Percentiles rank a stretch among this genome's conserved stretches.
phyloP scores from a whole-genome alignment of 2,329 filamentous ascomycete species.

The Dothistroma pini region DNA sequence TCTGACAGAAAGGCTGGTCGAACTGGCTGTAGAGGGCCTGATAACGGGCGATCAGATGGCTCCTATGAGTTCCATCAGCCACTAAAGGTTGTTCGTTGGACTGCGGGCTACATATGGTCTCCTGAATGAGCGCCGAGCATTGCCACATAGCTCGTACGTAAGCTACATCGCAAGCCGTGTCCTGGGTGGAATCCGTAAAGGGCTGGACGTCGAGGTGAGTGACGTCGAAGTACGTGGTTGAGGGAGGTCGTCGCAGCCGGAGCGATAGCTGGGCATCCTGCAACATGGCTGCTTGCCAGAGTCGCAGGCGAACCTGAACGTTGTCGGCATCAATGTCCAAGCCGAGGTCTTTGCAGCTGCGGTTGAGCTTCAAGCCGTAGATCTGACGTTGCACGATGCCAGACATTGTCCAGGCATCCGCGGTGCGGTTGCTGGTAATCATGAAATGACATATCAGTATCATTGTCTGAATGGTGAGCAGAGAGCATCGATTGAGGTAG shows the following conservation, averaged over 20 bases:
- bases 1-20: not conserved
- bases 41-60: conserved; percentile 1
- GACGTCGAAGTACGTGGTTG: conserved; percentile 53
- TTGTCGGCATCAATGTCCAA: conserved; percentile 65
- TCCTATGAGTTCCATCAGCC: conserved; percentile 2
- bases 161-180: not conserved
- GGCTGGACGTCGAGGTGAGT: not conserved
- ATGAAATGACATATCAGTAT: conserved; percentile 75
- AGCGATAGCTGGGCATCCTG: conserved; percentile 76
- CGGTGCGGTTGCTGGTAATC: conserved; percentile 79
- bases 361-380: conserved; percentile 75
- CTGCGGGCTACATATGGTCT: conserved; percentile 6
- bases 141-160: conserved; percentile 11
- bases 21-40: not conserved
- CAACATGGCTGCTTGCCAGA: conserved; percentile 75
- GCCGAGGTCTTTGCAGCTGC: conserved; percentile 68
- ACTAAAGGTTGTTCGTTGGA: not conserved
- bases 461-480: conserved; percentile 73
- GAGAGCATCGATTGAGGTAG: conserved; percentile 69
- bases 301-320: conserved; percentile 65
- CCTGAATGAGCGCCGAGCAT: conserved; percentile 5
- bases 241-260: conserved; percentile 33
- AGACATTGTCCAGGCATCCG: conserved; percentile 76
- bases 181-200: not conserved
- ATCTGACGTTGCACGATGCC: conserved; percentile 72